These are phyloP conservation scores for Rubroshorea leprosula DNA, from an alignment of 345 rosid species.

Conservation along the genomic window DNA sequence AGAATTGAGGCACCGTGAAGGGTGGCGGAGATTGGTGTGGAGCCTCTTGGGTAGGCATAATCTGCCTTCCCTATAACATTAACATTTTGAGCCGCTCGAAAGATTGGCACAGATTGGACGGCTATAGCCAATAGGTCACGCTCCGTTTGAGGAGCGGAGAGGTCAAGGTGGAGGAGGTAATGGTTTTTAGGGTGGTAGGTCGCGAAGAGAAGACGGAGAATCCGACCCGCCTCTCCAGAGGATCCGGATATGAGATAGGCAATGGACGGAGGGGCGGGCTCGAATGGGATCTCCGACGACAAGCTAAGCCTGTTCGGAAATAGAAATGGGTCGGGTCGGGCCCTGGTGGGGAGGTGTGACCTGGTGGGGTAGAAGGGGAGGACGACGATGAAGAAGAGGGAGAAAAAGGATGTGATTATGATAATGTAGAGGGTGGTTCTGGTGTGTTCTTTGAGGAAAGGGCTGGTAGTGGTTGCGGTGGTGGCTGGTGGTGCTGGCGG, in stretches of 20 bases:
- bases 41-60: slow-evolving; percentile 60
- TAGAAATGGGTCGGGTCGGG: slow-evolving; percentile 60
- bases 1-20: slow-evolving; percentile 85
- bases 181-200: slow-evolving; percentile 77
- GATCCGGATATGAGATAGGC: slow-evolving; percentile 78
- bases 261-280: slow-evolving; percentile 61
- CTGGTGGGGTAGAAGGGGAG: slow-evolving; percentile 15
- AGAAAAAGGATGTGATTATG: slow-evolving; percentile 50
- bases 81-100: slow-evolving; percentile 73
- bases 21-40: slow-evolving; percentile 67
- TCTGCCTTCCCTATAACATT: slow-evolving; percentile 76
- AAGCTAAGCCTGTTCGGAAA: slow-evolving; percentile 50
- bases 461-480: slow-evolving; percentile 12
- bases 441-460: slow-evolving; percentile 33
- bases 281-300: slow-evolving; percentile 43
- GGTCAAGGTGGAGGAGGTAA: slow-evolving; percentile 82
- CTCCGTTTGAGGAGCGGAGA: slow-evolving; percentile 49
- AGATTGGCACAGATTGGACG: slow-evolving; percentile 50
- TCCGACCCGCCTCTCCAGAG: slow-evolving; percentile 50
- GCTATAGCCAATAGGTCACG: slow-evolving; percentile 59
- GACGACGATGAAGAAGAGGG: slow-evolving; percentile 59
- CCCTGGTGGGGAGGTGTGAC: slow-evolving; percentile 1
- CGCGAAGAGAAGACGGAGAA: slow-evolving; percentile 73
- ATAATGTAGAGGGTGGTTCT: slow-evolving; percentile 49
- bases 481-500: slow-evolving; percentile 12